Evolutionary conservation across 1,284 basidiomycete genomes (phyloP).

Genomic region (Ganoderma meredithae): DNA sequence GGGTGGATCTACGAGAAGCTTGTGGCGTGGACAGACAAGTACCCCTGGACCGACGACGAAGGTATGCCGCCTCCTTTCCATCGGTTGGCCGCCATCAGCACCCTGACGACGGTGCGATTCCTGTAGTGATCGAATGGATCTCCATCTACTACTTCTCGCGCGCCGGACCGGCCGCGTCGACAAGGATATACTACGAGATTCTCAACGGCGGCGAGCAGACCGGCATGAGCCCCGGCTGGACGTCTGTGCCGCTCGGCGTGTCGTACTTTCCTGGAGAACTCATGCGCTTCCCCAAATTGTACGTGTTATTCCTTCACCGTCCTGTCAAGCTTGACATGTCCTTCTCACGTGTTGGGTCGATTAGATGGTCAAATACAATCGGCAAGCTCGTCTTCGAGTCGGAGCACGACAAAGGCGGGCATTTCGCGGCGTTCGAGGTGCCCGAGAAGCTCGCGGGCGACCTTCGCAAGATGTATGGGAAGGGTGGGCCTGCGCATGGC

Average conservation of each 20-base stretch:
- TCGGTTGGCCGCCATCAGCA: no score
- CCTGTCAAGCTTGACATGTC: slow-evolving; percentile 41
- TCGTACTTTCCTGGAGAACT: slow-evolving; percentile 45
- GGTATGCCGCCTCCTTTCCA: neutral
- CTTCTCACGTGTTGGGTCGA: slow-evolving; percentile 3
- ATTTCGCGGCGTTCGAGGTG: slow-evolving; percentile 42
- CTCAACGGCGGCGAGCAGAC: neutral
- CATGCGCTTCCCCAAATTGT: slow-evolving; percentile 36
- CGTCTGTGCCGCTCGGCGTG: slow-evolving; percentile 41
- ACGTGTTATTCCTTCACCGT: slow-evolving; percentile 13
- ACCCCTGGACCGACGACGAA: slow-evolving; percentile 12
- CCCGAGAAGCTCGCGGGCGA: slow-evolving; percentile 40
- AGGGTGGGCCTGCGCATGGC: slow-evolving; percentile 39
- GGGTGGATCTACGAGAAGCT: slow-evolving; percentile 35
- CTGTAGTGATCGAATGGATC: slow-evolving; percentile 17
- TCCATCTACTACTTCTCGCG: slow-evolving; percentile 71
- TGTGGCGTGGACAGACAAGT: neutral
- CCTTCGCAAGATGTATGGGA: slow-evolving; percentile 41
- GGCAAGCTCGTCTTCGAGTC: slow-evolving; percentile 37
- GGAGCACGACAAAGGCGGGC: slow-evolving; percentile 40
- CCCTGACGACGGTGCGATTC: neutral
- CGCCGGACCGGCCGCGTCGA: slow-evolving; percentile 45
- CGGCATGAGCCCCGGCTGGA: slow-evolving; percentile 13
- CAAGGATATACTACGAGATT: slow-evolving; percentile 51
- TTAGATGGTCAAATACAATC: slow-evolving; percentile 33